Conservation (phyloP, 2,329 filamentous ascomycete genomes). For the Fusarium sp. region DNA sequence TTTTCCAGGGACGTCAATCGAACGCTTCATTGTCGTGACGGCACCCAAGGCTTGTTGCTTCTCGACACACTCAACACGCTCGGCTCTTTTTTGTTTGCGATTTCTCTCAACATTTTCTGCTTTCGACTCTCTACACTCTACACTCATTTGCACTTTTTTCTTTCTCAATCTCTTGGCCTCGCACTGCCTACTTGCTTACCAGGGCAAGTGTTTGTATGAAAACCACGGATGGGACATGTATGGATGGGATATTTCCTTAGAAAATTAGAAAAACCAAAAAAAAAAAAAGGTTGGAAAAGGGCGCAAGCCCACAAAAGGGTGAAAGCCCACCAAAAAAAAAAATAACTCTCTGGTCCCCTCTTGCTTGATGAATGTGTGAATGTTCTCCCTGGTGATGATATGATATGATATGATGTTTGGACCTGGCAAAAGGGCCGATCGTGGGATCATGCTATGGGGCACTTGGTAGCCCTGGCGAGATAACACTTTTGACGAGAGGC, state of each 20-base stretch:
- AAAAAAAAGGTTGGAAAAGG: constrained; percentile 21
- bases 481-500: neutral
- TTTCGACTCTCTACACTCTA: neutral
- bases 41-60: no score
- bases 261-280: constrained; percentile 26
- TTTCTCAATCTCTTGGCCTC: neutral
- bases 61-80: no score
- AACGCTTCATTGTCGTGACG: no score
- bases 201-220: neutral
- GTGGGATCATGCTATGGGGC: neutral
- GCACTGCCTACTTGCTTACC: neutral
- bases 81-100: neutral
- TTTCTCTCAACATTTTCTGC: neutral
- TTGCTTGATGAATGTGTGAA: neutral
- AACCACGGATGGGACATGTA: neutral
- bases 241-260: neutral
- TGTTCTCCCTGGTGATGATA: neutral
- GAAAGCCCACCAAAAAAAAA: constrained; percentile 21
- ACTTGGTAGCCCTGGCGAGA: neutral
- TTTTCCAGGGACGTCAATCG: no score
- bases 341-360: neutral
- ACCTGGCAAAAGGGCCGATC: neutral
- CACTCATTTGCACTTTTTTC: neutral
- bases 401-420: neutral
- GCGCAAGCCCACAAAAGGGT: constrained; percentile 23